Percentiles rank a stretch among this genome's conserved stretches.
phyloP scores from a whole-genome alignment of 2,329 filamentous ascomycete species.

The Purpureocillium takamizusanense region DNA sequence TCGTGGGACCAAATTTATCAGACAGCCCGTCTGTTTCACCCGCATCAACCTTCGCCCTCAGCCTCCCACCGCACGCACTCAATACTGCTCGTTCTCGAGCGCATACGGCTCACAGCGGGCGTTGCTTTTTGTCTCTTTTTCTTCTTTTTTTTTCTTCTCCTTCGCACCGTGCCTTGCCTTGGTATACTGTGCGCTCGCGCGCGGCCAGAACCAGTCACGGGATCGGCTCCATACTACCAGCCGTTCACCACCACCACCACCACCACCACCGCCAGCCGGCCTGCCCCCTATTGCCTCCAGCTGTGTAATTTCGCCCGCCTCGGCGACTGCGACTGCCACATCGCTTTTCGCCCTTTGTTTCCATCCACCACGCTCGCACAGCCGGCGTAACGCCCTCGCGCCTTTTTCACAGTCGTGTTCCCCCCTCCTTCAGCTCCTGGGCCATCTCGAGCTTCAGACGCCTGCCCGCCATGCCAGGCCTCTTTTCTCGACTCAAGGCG shows the following conservation, averaged over 20 bases:
- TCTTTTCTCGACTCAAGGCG: conserved; percentile 61
- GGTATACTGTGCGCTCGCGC: too few relatives aligned
- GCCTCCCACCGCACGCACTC: not conserved
- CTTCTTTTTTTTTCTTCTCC: not conserved
- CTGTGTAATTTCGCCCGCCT: not conserved
- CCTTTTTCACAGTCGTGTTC: too few relatives aligned
- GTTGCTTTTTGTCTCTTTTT: not conserved
- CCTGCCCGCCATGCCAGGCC: conserved; percentile 39
- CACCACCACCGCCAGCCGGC: not conserved
- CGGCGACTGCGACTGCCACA: not conserved
- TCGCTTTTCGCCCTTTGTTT: not conserved
- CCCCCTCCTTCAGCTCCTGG: too few relatives aligned
- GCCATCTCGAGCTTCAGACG: not conserved
- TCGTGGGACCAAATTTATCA: too few relatives aligned
- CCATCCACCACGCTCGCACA: too few relatives aligned
- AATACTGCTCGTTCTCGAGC: not conserved
- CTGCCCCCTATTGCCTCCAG: not conserved
- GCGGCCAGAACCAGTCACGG: not conserved
- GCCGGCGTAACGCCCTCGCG: too few relatives aligned
- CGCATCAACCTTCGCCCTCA: too few relatives aligned
- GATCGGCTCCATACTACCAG: not conserved
- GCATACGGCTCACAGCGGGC: not conserved
- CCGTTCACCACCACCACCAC: not conserved
- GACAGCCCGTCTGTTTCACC: not conserved
- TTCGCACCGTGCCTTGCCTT: too few relatives aligned